Evolutionary conservation across 2,329 filamentous ascomycete species (phyloP), one percentile per base, ranked within the genome.

Genomic region (Aspergillus ustus): DNA sequence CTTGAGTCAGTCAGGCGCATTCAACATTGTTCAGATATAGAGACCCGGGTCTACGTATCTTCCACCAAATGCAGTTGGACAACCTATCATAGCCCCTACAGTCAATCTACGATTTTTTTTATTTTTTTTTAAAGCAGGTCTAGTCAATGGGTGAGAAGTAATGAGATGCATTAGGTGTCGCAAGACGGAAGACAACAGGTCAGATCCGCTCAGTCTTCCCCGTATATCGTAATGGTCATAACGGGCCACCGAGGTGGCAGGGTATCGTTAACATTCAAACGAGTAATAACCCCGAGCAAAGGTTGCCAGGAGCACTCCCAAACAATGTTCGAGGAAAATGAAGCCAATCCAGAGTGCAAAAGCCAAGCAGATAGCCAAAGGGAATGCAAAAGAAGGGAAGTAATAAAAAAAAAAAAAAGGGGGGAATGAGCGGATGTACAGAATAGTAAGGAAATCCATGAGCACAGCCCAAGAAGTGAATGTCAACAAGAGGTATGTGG

Each of bases 211-310:
- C 29, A 54, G 54, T 52, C 54, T 49, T 53, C 53, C 57, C 57
- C 31, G 52, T 60, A 46, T 63, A 67, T 68, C 67, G 60, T 69
- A 66, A 64, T 51, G 50, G 57, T 68, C 67, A 68, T 53, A 69
- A 67, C 67, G 63, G 31, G 61, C 66, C 66, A 68, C 63, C 43
- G 59, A 37, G 37, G 62, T 60, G 63, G 63, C 65, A 68, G 67
- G 67, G 67, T 68, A 68, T 68, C 66, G 60, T 67, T 62, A 62
- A 65, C 57, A 61, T 55, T 52, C 59, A 65, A 66, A 67, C 48
- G 53, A 56, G 59, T 54, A 67, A 67, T 46, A 45, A 53, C 40
- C 50, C 31, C 48, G 29, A 51, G 40, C 40, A 61, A 58, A 43
- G 22, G 17, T 49, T 52, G 31, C 37, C 19, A 46, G 25, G 48